Conservation (phyloP, 1,139 yeast genomes). For the Zygoascus meyerae region DNA sequence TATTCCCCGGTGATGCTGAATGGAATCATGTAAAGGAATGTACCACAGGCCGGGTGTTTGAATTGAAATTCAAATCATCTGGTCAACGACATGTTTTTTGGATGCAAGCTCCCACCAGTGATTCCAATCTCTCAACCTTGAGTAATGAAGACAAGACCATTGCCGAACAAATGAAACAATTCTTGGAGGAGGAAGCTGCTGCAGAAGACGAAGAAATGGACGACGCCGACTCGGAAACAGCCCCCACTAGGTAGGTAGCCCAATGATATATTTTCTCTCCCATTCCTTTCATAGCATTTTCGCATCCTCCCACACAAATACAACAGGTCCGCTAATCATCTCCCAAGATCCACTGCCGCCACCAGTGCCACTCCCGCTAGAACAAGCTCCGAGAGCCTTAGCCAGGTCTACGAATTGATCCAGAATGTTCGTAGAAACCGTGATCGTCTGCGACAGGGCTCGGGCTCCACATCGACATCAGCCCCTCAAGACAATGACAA, state of each 20-base stretch:
- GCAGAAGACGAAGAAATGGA: constrained; percentile 30
- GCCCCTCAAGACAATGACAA: neutral
- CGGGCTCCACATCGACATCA: too few species aligned
- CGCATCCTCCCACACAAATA: too few species aligned
- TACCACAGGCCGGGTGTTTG: constrained; percentile 77
- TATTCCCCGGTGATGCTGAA: constrained; percentile 90
- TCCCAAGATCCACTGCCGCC: neutral
- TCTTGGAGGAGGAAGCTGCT: constrained; percentile 42
- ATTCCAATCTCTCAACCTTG: constrained; percentile 48
- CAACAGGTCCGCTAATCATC: too few species aligned
- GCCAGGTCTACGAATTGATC: constrained; percentile 2
- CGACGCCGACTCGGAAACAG: constrained; percentile 7
- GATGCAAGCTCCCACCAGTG: constrained; percentile 72
- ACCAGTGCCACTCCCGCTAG: neutral
- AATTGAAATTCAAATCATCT: constrained; percentile 72
- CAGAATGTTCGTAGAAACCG: neutral
- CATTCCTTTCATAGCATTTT: too few species aligned
- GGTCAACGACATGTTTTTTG: constrained; percentile 84
- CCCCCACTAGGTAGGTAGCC: constrained; percentile 10
- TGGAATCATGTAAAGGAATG: constrained; percentile 74
- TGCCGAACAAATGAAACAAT: constrained; percentile 46
- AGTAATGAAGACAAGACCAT: constrained; percentile 58
- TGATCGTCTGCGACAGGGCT: too few species aligned
- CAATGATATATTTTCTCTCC: neutral
- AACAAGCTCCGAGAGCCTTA: neutral